Evolutionary conservation across 164 flowering plant species (phyloP).

Genomic region (Piper betle): DNA sequence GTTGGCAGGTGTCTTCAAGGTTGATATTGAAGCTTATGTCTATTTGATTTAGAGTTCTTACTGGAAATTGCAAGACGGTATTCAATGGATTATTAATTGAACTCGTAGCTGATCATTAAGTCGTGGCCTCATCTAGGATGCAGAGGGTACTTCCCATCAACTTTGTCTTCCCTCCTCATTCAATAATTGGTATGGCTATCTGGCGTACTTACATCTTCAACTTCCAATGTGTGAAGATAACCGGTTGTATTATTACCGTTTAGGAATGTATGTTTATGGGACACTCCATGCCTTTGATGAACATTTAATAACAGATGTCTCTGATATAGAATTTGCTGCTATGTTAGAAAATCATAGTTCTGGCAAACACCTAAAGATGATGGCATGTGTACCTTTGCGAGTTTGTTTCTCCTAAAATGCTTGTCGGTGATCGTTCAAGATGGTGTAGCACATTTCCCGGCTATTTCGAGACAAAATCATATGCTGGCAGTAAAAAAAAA

Average conservation of each 20-base stretch:
- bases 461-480: conserved; percentile 34
- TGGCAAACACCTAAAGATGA: conserved; percentile 42
- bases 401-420: conserved; percentile 84
- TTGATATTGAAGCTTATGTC: conserved; percentile 61
- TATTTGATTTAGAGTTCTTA: conserved; percentile 95
- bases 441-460: conserved; percentile 38
- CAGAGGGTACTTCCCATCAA: conserved; percentile 69
- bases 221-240: conserved; percentile 47
- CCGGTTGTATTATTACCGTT: conserved; percentile 64
- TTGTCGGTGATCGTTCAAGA: conserved; percentile 20
- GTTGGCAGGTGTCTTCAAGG: conserved; percentile 38
- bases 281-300: conserved; percentile 59
- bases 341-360: conserved; percentile 51
- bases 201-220: conserved; percentile 68
- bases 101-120: conserved; percentile 74
- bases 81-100: conserved; percentile 79
- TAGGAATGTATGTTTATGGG: conserved; percentile 70
- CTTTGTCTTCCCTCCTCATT: conserved; percentile 78
- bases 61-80: conserved; percentile 78
- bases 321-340: conserved; percentile 81
- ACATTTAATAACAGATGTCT: conserved; percentile 54
- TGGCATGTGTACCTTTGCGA: conserved; percentile 76
- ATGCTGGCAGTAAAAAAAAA: conserved; percentile 46
- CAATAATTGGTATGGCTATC: conserved; percentile 66
- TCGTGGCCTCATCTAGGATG: conserved; percentile 80